Percentiles rank a stretch among this genome's conserved stretches.
These are phyloP conservation scores for Dionaea muscipula DNA, from an alignment of 179 eudicot species.

Conservation along the genomic window DNA sequence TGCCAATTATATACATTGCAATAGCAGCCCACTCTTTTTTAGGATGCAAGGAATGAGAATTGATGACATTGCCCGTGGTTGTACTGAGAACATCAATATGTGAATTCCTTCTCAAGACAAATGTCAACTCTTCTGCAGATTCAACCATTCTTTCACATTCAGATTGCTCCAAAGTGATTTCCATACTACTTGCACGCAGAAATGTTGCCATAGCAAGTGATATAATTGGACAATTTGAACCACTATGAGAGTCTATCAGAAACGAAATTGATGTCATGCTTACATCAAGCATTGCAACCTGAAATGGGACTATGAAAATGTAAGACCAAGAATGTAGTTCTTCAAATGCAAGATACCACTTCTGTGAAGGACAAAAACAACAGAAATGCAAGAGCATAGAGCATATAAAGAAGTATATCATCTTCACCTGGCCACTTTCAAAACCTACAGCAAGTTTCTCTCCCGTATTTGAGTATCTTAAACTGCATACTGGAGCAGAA, in stretches of 20 bases:
- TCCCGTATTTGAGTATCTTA: slow-evolving; percentile 41
- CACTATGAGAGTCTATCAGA: slow-evolving; percentile 30
- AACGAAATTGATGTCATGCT: slow-evolving; percentile 37
- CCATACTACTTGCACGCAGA: slow-evolving; percentile 16
- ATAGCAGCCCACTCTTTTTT: slow-evolving; percentile 43
- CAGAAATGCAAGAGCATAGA: not conserved
- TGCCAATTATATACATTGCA: slow-evolving; percentile 64
- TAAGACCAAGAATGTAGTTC: slow-evolving; percentile 9
- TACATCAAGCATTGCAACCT: slow-evolving; percentile 66
- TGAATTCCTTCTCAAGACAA: slow-evolving; percentile 43
- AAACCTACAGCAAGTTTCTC: slow-evolving; percentile 63
- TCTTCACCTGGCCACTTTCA: slow-evolving; percentile 58
- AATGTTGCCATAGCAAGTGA: slow-evolving; percentile 33
- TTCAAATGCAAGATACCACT: not conserved
- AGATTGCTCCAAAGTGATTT: slow-evolving; percentile 24
- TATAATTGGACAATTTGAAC: slow-evolving; percentile 33
- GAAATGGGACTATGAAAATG: slow-evolving; percentile 18
- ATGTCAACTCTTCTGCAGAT: slow-evolving; percentile 32
- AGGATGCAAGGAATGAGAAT: slow-evolving; percentile 30
- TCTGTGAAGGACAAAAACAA: not conserved
- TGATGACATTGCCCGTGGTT: slow-evolving; percentile 33
- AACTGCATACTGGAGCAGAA: slow-evolving; percentile 42
- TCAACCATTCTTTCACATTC: slow-evolving; percentile 24
- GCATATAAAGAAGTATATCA: slow-evolving; percentile 5
- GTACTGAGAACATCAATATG: slow-evolving; percentile 37